Conservation (phyloP, 345 rosid species). For the Lepidium africanum region DNA sequence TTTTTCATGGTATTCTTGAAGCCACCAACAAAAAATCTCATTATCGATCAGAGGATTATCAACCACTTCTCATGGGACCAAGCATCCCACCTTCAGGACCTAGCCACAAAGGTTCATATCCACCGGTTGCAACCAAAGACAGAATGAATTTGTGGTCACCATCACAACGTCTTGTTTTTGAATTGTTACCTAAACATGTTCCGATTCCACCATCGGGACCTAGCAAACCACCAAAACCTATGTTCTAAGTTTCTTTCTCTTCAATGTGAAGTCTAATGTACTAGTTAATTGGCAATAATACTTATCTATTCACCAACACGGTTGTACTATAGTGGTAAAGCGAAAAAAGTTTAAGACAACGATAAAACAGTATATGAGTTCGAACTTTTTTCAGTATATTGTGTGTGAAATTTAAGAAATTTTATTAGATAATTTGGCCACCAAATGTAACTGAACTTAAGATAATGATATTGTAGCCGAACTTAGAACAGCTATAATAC, state of each 20-base stretch:
- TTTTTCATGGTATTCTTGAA: neutral
- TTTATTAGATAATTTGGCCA: too few species aligned
- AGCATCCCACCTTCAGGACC: too few species aligned
- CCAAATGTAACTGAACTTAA: too few species aligned
- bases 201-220: conserved; percentile 12
- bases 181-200: conserved; percentile 1
- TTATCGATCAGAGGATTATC: neutral
- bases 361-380: too few species aligned
- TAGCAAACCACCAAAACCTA: neutral
- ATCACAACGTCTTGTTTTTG: neutral
- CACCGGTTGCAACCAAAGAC: neutral
- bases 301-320: too few species aligned
- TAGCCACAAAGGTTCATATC: neutral
- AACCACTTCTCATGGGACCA: too few species aligned
- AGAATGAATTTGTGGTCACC: neutral
- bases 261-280: neutral
- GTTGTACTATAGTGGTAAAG: too few species aligned
- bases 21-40: neutral
- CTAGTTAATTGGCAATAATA: neutral
- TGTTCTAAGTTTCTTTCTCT: neutral
- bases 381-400: too few species aligned
- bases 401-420: too few species aligned
- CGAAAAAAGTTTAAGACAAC: too few species aligned
- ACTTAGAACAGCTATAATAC: too few species aligned
- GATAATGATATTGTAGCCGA: too few species aligned